Evolutionary conservation across 2,329 filamentous ascomycete genomes (phyloP), one percentile per base, ranked within the genome.

Genomic region (Fusarium mundagurra): DNA sequence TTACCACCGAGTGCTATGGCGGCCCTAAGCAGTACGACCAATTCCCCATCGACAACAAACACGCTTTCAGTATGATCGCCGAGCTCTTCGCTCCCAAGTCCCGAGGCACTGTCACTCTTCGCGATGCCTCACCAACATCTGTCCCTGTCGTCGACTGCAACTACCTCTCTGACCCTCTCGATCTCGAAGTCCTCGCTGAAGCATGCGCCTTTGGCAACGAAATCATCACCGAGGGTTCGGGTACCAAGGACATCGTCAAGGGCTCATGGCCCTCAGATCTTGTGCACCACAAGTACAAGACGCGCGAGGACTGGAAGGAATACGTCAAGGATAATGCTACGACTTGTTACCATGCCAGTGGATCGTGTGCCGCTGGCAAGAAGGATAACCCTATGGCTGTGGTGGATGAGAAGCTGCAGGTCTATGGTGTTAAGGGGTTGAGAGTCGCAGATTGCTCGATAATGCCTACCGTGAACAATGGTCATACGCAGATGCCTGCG

Each of bases 1-100:
- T 91, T 81, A 89, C 85, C 38, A 91, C 89, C 0, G 90, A 91
- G 76, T 88, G 88, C 75, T 91, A 91, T 72, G 88, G 88, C 8
- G 88, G 88, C 1, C 89, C 89, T 0, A 89, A 89, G 71, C 88
- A 90, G 67, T 91, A 85, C 68, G 82, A 84, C 27, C 81, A 89
- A 43, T 88, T 86, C 61, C 90, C 89, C 0, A 80, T 84, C 5
- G 84, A 90, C 48, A 82, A 85, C 24, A 84, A 90, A 63, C 84
- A 89, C 68, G 86, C 86, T 1, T 92, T 92, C 70, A 86, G 86
- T 12, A 86, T 92, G 72, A 88, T 90, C 58, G 85, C 86, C 1
- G 86, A 91, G 77, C 84, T 92, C 0, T 91, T 91, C 61, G 85
- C 86, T 4, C 87, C 88, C n/a, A 85, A 84, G 61, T 90, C 88